phyloP scores from a whole-genome alignment of 2,329 filamentous ascomycete genomes.

The Pseudogymnoascus sp. region DNA sequence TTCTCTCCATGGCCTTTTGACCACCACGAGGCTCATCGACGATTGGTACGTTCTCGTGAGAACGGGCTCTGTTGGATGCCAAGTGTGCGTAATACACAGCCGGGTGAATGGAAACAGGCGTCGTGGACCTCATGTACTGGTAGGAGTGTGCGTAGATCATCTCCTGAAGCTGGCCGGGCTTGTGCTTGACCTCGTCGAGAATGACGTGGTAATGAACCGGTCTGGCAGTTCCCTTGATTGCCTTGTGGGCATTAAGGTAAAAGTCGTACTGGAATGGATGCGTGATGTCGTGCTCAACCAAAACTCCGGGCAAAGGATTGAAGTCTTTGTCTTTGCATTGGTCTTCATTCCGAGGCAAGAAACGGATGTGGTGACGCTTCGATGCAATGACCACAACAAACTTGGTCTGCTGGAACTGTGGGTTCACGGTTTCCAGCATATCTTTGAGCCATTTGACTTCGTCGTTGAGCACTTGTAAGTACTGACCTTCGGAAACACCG shows the following conservation, averaged over 20 bases:
- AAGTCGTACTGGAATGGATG: slow-evolving; percentile 90
- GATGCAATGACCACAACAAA: slow-evolving; percentile 83
- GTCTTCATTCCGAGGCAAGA: slow-evolving; percentile 56
- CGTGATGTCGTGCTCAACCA: slow-evolving; percentile 85
- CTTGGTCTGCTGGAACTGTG: slow-evolving; percentile 34
- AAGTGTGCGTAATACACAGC: slow-evolving; percentile 96
- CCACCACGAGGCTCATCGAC: slow-evolving; percentile 38
- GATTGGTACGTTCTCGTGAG: slow-evolving; percentile 54
- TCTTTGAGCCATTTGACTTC: slow-evolving; percentile 52
- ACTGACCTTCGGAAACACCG: slow-evolving; percentile 83
- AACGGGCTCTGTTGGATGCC: slow-evolving; percentile 68
- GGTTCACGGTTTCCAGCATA: slow-evolving; percentile 45
- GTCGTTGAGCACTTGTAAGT: slow-evolving; percentile 66
- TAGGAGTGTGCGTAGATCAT: slow-evolving; percentile 95
- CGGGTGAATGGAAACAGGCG: slow-evolving; percentile 73
- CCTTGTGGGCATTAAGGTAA: slow-evolving; percentile 61
- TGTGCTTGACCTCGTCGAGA: slow-evolving; percentile 65
- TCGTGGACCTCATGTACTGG: slow-evolving; percentile 85
- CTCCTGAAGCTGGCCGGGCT: slow-evolving; percentile 64
- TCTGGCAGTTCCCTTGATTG: slow-evolving; percentile 88
- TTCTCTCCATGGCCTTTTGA: slow-evolving; percentile 33
- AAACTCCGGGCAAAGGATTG: slow-evolving; percentile 77
- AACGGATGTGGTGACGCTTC: slow-evolving; percentile 90
- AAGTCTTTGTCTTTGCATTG: slow-evolving; percentile 59
- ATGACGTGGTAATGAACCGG: slow-evolving; percentile 91